Conservation (phyloP, 306 rosid species). For the Prunus davidiana region DNA sequence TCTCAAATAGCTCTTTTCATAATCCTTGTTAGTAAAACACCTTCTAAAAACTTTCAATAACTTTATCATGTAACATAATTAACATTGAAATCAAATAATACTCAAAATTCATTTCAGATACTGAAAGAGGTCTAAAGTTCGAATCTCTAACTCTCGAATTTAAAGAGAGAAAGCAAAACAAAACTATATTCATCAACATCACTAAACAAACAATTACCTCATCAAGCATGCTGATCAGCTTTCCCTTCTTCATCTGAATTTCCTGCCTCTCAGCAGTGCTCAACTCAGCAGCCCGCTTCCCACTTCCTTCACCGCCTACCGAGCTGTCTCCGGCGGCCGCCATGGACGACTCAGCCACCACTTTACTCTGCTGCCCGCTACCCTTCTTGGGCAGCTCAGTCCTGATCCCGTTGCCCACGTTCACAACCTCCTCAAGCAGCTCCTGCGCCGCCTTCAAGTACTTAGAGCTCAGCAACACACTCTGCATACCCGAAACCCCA, state of each 20-base stretch:
- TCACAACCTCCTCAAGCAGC: constrained; percentile 79
- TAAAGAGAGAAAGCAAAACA: background rate
- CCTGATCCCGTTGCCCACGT: constrained; percentile 59
- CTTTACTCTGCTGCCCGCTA: constrained; percentile 35
- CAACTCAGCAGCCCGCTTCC: constrained; percentile 53
- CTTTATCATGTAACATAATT: background rate
- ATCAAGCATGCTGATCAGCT: constrained; percentile 87
- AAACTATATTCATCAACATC: background rate
- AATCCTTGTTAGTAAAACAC: background rate
- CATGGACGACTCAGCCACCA: constrained; percentile 51
- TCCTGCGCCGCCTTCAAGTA: constrained; percentile 89
- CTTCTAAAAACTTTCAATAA: background rate
- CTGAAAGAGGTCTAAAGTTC: background rate
- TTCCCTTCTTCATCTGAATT: constrained; percentile 92
- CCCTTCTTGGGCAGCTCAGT: constrained; percentile 44
- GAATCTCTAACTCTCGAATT: background rate
- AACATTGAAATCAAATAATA: background rate
- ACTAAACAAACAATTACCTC: constrained; percentile 50
- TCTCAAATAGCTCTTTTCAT: background rate
- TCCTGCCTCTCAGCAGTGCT: constrained; percentile 91
- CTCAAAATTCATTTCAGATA: background rate
- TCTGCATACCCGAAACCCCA: constrained; percentile 73
- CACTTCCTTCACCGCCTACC: constrained; percentile 41
- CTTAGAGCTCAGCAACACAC: constrained; percentile 75
- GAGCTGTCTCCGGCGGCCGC: constrained; percentile 53